Evolutionary conservation across 2,329 filamentous ascomycete species (phyloP).

Genomic region (Tympanopsis confertula): DNA sequence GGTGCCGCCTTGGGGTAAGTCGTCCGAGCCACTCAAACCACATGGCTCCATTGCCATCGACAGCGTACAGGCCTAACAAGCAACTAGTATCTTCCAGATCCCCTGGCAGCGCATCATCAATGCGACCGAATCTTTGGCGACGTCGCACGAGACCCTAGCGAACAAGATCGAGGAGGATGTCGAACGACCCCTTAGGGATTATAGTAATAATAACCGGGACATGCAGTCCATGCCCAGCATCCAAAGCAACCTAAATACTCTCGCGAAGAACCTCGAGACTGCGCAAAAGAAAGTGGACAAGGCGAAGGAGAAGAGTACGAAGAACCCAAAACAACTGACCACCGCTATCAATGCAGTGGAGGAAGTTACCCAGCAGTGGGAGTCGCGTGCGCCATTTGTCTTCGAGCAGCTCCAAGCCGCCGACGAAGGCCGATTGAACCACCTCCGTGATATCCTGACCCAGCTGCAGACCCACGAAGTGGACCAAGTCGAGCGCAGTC

Average conservation of each 20-base stretch:
- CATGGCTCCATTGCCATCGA: slow-evolving; percentile 1
- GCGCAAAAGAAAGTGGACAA: slow-evolving; percentile 51
- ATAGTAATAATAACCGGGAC: slow-evolving; percentile 42
- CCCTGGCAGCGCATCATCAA: slow-evolving; percentile 60
- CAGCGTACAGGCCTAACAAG: slow-evolving; percentile 8
- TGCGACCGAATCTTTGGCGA: slow-evolving; percentile 51
- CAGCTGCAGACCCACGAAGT: slow-evolving; percentile 55
- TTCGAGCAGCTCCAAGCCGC: slow-evolving; percentile 53
- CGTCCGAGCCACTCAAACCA: background rate
- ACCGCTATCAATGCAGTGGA: slow-evolving; percentile 42
- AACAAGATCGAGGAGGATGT: slow-evolving; percentile 58
- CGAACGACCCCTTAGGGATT: slow-evolving; percentile 54
- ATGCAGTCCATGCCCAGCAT: slow-evolving; percentile 34
- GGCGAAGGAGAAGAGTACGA: slow-evolving; percentile 40
- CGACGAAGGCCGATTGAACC: slow-evolving; percentile 49
- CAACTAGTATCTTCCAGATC: slow-evolving; percentile 50
- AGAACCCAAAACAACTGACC: slow-evolving; percentile 36
- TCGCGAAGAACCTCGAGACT: slow-evolving; percentile 48
- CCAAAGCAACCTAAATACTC: slow-evolving; percentile 40
- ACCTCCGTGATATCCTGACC: slow-evolving; percentile 50
- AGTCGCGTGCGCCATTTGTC: slow-evolving; percentile 52
- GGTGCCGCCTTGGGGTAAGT: slow-evolving; percentile 53
- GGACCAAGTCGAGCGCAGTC: slow-evolving; percentile 46
- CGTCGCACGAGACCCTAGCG: slow-evolving; percentile 53
- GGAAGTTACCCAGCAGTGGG: slow-evolving; percentile 45